Base-by-base conservation (phyloP, 306 rosid genomes). In the Quercus wislizeni region DNA sequence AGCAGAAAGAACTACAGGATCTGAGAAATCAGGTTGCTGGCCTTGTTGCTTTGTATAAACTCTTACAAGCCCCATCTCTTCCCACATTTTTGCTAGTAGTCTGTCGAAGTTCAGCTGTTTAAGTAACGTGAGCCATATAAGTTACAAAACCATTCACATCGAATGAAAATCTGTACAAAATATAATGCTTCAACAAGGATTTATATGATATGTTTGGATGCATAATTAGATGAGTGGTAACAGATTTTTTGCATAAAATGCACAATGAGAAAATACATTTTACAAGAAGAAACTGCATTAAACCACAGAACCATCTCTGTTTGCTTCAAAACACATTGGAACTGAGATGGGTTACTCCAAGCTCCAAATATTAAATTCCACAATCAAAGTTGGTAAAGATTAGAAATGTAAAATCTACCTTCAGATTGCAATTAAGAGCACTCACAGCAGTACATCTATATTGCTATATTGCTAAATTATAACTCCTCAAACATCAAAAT, bases 1-100 rank as follows among this genome's bases (percentile, higher is more conserved):
- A 76, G 91, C 83, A 84, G 99, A 96, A 76, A 96, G 93, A 85
- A 93, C 99, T 15, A 90, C 98, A 59, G 99, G 99, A 68, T 96
- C 99, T 25, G 83, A 5, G 74, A 93, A 93, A 87, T 96, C 99
- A 74, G 99, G 99, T 74, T 96, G 99, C 91, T 96, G 99, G 83
- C 99, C 99, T 89, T 96, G 97, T 18, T 98, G 99, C 85, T 96
- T 93, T 55, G 99, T 90, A 83, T 93, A 96, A 83, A 96, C 90
- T 87, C 98, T 84, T 85, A 96, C 98, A 80, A 96, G 91, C 78
- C 98, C 99, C 99, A 96, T 93, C 83, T 89, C 99, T 23, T 96
- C 99, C 99, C 99, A 96, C 99, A 96, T 96, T 87, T 90, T 90
- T 5, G 90, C 79, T 35, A 96, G 99, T 35, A 96, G 87, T 89